Evolutionary conservation across 2,329 filamentous ascomycete species (phyloP).

Genomic region (Cadophora luteo-olivacea): DNA sequence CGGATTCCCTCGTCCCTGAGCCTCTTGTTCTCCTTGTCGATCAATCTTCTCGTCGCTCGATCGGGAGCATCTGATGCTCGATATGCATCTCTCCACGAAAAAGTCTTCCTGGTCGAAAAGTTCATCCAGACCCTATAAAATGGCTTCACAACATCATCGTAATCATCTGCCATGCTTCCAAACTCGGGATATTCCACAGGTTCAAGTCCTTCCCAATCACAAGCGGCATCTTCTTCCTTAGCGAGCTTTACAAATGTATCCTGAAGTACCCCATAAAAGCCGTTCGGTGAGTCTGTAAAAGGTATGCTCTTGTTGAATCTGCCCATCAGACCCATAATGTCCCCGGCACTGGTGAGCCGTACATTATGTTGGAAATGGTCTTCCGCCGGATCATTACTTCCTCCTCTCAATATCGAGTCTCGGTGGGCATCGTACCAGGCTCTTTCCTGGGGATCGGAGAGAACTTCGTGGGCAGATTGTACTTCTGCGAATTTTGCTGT

Average conservation of each 20-base stretch:
- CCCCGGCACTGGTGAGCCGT: slow-evolving; percentile 78
- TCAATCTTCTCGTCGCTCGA: slow-evolving; percentile 77
- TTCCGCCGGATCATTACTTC: slow-evolving; percentile 46
- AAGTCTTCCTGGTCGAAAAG: slow-evolving; percentile 85
- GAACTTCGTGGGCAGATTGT: slow-evolving; percentile 92
- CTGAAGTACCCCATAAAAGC: slow-evolving; percentile 83
- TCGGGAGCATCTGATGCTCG: slow-evolving; percentile 86
- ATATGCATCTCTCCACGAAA: slow-evolving; percentile 89
- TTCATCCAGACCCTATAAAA: slow-evolving; percentile 85
- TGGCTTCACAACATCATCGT: slow-evolving; percentile 75
- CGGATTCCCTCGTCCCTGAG: slow-evolving; percentile 80
- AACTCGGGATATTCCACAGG: slow-evolving; percentile 79
- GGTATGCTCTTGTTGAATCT: slow-evolving; percentile 80
- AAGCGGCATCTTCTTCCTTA: slow-evolving; percentile 78
- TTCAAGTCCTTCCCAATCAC: slow-evolving; percentile 68
- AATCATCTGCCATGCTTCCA: slow-evolving; percentile 75
- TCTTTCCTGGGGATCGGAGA: slow-evolving; percentile 93
- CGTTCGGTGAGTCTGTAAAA: slow-evolving; percentile 78
- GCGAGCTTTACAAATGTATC: slow-evolving; percentile 82
- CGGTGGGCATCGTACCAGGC: slow-evolving; percentile 98
- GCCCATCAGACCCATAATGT: slow-evolving; percentile 79
- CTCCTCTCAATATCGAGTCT: slow-evolving; percentile 75
- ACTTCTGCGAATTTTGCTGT: slow-evolving; percentile 90
- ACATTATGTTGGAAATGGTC: slow-evolving; percentile 71
- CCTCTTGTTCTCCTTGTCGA: slow-evolving; percentile 95